phyloP scores from a whole-genome alignment of 163 green algal species.

The Prototheca wickerhamii region DNA sequence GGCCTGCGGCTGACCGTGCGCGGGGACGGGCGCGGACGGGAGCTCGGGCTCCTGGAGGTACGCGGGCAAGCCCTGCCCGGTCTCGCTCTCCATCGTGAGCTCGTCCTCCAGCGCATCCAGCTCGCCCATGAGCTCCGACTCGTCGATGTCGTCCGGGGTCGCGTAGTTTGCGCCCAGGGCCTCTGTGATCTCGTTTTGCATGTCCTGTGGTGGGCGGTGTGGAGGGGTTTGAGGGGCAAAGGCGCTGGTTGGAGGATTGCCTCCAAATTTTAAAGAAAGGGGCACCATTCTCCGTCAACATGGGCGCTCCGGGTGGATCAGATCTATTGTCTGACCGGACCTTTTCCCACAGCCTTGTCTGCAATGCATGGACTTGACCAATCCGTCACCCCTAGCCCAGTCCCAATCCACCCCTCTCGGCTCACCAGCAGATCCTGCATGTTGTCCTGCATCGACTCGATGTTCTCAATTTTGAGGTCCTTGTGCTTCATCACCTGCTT shows the following conservation, averaged over 20 bases:
- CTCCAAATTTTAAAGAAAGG: not conserved
- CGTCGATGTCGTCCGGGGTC: slow-evolving; percentile 92
- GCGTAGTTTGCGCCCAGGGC: slow-evolving; percentile 74
- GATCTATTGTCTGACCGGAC: no score
- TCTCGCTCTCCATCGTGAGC: slow-evolving; percentile 51
- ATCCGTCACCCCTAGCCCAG: not conserved
- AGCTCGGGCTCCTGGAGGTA: slow-evolving; percentile 78
- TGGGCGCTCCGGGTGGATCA: not conserved
- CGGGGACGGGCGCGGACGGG: slow-evolving; percentile 32
- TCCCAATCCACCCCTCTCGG: not conserved
- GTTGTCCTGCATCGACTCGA: slow-evolving; percentile 90
- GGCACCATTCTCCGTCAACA: not conserved
- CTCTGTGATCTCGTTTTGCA: slow-evolving; percentile 86
- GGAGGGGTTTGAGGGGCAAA: not conserved
- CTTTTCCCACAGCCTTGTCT: not conserved
- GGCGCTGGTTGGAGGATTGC: slow-evolving; percentile 11
- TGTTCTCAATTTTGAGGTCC: slow-evolving; percentile 83
- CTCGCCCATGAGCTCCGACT: slow-evolving; percentile 85
- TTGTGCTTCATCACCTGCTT: slow-evolving; percentile 74
- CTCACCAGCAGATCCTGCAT: slow-evolving; percentile 85
- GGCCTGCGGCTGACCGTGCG: no score
- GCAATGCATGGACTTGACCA: not conserved
- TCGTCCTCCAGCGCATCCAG: slow-evolving; percentile 92
- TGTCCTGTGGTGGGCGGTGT: slow-evolving; percentile 49
- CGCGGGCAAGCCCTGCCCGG: slow-evolving; percentile 43